Conservation (phyloP, 345 rosid genomes). For the Boechera stricta region DNA sequence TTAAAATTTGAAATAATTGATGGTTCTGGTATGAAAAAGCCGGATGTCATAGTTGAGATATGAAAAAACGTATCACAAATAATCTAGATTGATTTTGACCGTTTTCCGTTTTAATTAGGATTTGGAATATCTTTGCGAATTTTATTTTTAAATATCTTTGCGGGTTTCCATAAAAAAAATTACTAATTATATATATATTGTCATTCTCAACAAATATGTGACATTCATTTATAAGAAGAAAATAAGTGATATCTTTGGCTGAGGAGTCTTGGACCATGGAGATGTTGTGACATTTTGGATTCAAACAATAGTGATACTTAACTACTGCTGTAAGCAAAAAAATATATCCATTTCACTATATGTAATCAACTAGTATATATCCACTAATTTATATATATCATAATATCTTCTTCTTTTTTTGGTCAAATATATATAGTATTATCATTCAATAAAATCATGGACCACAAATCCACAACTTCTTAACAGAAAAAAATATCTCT, state of each 20-base stretch:
- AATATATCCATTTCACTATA: neutral
- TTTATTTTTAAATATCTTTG: neutral
- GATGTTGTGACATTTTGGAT: constrained; percentile 2
- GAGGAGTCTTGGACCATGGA: neutral
- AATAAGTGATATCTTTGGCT: neutral
- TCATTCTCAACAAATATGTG: neutral
- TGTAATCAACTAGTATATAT: neutral
- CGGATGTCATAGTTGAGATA: too few species aligned
- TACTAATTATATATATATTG: neutral
- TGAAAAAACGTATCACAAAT: too few species aligned
- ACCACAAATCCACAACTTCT: constrained; percentile 29
- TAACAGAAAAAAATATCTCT: constrained; percentile 3
- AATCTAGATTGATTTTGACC: too few species aligned
- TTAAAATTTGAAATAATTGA: too few species aligned
- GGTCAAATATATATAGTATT: too few species aligned
- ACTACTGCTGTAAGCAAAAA: neutral
- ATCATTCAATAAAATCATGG: constrained; percentile 11
- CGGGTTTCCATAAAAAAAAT: neutral
- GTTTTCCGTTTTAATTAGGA: too few species aligned
- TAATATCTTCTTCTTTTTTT: neutral
- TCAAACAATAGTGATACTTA: neutral
- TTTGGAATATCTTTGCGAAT: neutral
- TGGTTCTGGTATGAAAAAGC: too few species aligned
- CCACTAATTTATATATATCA: neutral
- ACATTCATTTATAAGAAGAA: neutral